Percentiles rank a stretch among this genome's conserved stretches.
Evolutionary conservation across 495 filamentous ascomycete genomes (phyloP).

Genomic region (Talaromyces thailandensis): DNA sequence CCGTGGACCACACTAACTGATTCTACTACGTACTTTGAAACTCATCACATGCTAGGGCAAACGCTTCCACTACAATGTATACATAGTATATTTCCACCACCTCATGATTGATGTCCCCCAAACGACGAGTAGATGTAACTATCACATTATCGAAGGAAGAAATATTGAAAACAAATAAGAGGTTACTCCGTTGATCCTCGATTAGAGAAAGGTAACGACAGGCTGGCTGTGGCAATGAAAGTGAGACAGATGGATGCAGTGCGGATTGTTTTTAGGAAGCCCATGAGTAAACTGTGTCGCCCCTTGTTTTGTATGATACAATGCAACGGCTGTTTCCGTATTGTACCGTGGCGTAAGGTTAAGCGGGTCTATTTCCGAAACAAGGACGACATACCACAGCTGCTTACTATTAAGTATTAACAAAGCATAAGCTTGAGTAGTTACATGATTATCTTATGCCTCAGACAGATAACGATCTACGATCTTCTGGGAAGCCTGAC

Average conservation of each 20-base stretch:
- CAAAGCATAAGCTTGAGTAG: not conserved
- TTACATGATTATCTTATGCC: no score
- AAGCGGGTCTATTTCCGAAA: not conserved
- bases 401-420: not conserved
- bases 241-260: not conserved
- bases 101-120: not conserved
- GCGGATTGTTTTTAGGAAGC: not conserved
- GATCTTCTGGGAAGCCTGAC: not conserved
- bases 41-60: not conserved
- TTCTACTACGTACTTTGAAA: not conserved
- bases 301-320: not conserved
- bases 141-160: not conserved
- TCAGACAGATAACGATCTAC: not conserved
- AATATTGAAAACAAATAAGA: not conserved
- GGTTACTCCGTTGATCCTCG: not conserved
- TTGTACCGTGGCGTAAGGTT: not conserved
- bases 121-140: not conserved
- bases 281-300: not conserved
- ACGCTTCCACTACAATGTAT: not conserved
- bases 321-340: not conserved
- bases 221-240: not conserved
- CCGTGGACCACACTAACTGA: no score
- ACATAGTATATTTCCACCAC: not conserved
- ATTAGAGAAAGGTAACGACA: no score
- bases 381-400: not conserved